Base-by-base conservation (phyloP, 192 early-diverging fungal genomes). In the Gigaspora rosea region DNA sequence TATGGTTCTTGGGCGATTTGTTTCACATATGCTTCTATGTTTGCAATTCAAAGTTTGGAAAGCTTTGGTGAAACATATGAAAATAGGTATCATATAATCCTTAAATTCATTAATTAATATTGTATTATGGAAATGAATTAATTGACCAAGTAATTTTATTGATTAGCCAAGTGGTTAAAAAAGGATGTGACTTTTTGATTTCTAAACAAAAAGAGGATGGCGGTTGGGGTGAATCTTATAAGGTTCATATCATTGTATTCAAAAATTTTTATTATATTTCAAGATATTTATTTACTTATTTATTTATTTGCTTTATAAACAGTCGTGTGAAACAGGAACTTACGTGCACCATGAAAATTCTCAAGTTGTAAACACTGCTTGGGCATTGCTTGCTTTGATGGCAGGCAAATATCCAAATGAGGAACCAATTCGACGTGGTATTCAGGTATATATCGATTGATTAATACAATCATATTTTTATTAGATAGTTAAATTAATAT, bases 1-100 rank as follows among this genome's bases (percentile, higher is more conserved):
- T 96, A 92, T 81, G 97, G 97, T 6, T 88, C 90, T 46, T 99
- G 97, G 97, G 97, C 91, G 62, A 94, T 99, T 77, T 99, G 97
- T 82, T 99, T 96, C 76, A 98, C 96, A 15, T 99, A 99, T 79
- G 96, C 95, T 47, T 90, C 90, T 16, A 91, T 95, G 91, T 99
- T 99, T 91, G 93, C 93, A 1, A 75, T 97, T 33, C 92, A 97
- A 80, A 90, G 89, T 73, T 81, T 99, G 78, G 90, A 91, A 10
- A 92, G 91, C 69, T 89, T 93, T 22, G 96, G 94, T 9, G 90
- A 94, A 84, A 86, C 74, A 52, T 98, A 97, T 78, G 83, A 91
- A 35, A 95, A 90, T 83, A 91, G 89, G 85, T 91, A 87, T 81
- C 9, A 36, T 49, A 18, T 27, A 66, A 12, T 66, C 46, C 35